Base-by-base conservation (phyloP, 106 monocot species). In the Dactylorhiza incarnata region DNA sequence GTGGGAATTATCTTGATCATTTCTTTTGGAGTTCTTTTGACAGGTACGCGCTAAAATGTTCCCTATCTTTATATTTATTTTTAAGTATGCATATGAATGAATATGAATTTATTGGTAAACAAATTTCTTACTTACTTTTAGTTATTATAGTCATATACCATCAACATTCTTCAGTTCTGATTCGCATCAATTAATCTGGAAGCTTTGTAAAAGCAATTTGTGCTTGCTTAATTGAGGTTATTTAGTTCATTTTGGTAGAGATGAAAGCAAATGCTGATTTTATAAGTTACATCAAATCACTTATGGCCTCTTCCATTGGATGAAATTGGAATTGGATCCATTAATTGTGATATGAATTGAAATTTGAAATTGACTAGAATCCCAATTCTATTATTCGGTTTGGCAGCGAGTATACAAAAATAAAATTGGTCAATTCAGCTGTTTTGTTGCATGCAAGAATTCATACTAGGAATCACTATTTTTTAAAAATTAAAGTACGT, bases 1-100 rank as follows among this genome's bases (percentile, higher is more conserved):
- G 75, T 93, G 16, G 93, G 95, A 48, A 91, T 96, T 71, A 96
- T 96, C 52, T 74, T 93, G 20, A 75, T 96, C 10, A 93, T 96
- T 66, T 93, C 93, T n/a, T 17, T 80, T 79, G 95, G 95, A 78
- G 89, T 96, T 70, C 85, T 96, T 50, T 80, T 96, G 48, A 85
- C 95, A 84, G 95, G 95, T 93, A 86, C 22, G 67, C n/a, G 11
- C 11, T 78, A 48, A 10, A 65, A 45, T 49, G 45, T 58, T 26
- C 24, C n/a, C 15, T 51, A 43, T 20, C 22, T 73, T 25, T 45
- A 14, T 52, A 47, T 37, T 48, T 7, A 73, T 49, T 46, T 49
- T 54, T 24, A 45, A 46, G 14, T 46, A 25, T 24, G 46, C 37
- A 70, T 81, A 48, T 16, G 56, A 19, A 68, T 43, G 45, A 43